Base-by-base conservation (phyloP, 116 monocot genomes). In the Dioscorea cayenensis region DNA sequence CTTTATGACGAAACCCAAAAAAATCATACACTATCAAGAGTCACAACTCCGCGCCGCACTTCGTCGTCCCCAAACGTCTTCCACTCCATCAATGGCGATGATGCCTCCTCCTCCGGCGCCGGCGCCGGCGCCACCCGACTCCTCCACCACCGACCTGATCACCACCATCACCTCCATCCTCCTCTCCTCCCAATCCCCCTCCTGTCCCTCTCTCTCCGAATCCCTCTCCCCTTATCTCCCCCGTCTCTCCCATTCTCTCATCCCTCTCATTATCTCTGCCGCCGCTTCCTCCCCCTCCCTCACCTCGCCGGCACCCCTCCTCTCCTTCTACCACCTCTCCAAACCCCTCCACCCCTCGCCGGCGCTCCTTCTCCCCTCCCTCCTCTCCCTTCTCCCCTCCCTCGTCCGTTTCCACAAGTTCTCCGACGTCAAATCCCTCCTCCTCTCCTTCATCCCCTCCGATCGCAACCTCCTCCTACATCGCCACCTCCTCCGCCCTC, bases 401-500 rank as follows among this genome's bases (percentile, higher is more conserved):
- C 89, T 95, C 72, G 43, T 85, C 71, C 80, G 74, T 49, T 18
- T 68, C 74, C 36, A 20, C 64, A 68, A 70, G 22, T 85, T 73
- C 82, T n/a, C 84, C 71, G 76, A 75, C 16, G 77, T 79, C 60
- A 80, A 85, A 43, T 77, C 79, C 73, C 79, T 95, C 73, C 75
- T 95, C 69, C 77, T 79, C 76, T 72, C 81, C 73, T 86, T 95
- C 74, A 50, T 85, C 73, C 79, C 72, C 61, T 16, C 66, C 77
- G 25, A 84, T 73, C 84, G 17, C 84, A 68, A 74, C 71, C 17
- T 76, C 81, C 65, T 79, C 84, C 49, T 78, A 77, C 73, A 78
- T 89, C 73, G 70, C 91, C 69, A 77, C 79, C 78, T 74, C 81
- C 76, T 91, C 89, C 89, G 67, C 91, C 71, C 79, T 77, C 71